These are phyloP conservation scores for Phytophthora nicotianae DNA, from an alignment of 352 stramenopile genomes.

Conservation along the genomic window DNA sequence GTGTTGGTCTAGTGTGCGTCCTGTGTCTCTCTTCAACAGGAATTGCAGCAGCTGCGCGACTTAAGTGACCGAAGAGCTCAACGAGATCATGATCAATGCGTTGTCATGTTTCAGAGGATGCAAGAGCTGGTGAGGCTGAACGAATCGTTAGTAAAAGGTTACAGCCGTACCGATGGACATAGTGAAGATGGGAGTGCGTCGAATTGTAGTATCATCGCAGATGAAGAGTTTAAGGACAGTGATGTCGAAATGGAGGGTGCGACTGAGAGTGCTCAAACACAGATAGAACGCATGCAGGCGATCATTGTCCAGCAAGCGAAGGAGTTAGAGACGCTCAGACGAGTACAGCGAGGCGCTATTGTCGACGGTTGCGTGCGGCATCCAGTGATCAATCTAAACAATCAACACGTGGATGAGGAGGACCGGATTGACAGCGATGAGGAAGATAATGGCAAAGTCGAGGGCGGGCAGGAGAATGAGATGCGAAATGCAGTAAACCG, in stretches of 20 bases:
- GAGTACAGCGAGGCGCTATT: constrained; percentile 14
- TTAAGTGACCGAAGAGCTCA: constrained; percentile 30
- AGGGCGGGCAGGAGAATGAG: background rate
- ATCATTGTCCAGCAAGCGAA: constrained; percentile 49
- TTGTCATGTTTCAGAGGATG: constrained; percentile 53
- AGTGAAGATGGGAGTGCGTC: background rate
- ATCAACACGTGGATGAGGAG: constrained; percentile 10
- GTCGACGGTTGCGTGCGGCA: constrained; percentile 2
- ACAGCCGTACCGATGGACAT: background rate
- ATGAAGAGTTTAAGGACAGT: background rate
- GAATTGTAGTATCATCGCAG: background rate
- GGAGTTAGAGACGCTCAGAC: constrained; percentile 37
- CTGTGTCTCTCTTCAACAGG: constrained; percentile 19
- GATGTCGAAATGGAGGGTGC: background rate
- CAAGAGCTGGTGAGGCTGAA: constrained; percentile 51
- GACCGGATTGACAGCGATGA: background rate
- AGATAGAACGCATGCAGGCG: constrained; percentile 33
- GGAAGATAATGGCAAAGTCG: background rate
- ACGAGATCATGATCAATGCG: constrained; percentile 43
- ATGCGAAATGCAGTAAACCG: constrained; percentile 1
- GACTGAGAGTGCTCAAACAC: background rate
- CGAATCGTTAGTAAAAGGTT: constrained; percentile 13
- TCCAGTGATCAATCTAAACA: background rate
- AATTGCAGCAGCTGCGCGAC: constrained; percentile 24
- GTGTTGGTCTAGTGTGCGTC: constrained; percentile 15